Base-by-base conservation (phyloP, 1,284 basidiomycete species). In the Vanrija humicola region DNA sequence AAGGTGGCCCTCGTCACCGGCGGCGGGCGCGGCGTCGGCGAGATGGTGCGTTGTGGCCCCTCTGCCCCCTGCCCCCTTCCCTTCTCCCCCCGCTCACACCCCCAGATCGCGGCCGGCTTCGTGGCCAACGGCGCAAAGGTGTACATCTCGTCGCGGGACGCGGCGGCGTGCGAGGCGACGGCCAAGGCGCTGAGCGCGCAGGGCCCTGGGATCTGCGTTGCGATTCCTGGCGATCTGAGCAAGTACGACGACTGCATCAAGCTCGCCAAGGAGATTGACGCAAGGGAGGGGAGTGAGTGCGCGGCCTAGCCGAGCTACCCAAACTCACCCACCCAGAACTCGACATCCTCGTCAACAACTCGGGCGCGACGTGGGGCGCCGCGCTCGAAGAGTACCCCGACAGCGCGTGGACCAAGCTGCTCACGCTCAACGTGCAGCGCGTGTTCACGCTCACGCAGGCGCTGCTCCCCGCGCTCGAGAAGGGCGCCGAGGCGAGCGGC, bases 361-460 rank as follows among this genome's bases (percentile, higher is more conserved):
- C 84, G 2, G 86, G 85, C 3, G 83, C 82, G 18, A 81, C 82
- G 15, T 86, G 85, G 86, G 83, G 82, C 19, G 82, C 80, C 12
- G 60, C 76, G 14, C 73, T 86, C 51, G 83, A 83, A 47, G 78
- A 80, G 6, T 84, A 84, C 68, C 81, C 83, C 43, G 84, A 76
- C 54, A n/a, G 54, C 16, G 73, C 72, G 19, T 69, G 70, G 58
- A 64, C 61, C 56, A 69, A 73, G 64, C 64, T 88, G 47, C 68
- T 88, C 48, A 85, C 80, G 9, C 75, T 87, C 51, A 87, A 88
- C 69, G 69, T 87, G 23, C 84, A 86, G 65, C 79, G 85, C 3
- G 85, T 86, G 3, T 88, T 88, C 68, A 86, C 82, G 0, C 69
- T 88, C 38, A 86, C 84, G 6, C 86, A 88, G 69, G 83, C 83